Evolutionary conservation across 495 filamentous ascomycete genomes (phyloP), one percentile per base, ranked within the genome.

Genomic region (Podospora didyma): DNA sequence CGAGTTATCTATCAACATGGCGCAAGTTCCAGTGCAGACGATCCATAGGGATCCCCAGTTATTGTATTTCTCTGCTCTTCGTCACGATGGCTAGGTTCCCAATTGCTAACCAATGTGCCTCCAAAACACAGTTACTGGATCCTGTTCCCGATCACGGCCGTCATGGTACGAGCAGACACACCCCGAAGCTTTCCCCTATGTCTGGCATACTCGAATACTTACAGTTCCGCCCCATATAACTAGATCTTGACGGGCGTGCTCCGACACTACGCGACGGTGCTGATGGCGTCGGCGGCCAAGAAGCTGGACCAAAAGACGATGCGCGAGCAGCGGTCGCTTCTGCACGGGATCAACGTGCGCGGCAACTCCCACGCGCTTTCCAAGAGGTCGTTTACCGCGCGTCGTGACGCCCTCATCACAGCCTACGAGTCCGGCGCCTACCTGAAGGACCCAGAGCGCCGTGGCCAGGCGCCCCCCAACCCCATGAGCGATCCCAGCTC

Each of bases 21-120:
- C 89, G 58, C 88, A 92, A 78, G 80, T 89, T 61, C 80, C 88
- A 58, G 83, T 88, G 60, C 94, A 98, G 78, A 92, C 91, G 75
- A 97, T 98, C 86, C 89, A 94, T 78, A 77, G 94, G 82, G 94
- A 98, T 92, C 95, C 94, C 63, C 93, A 96, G 71, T 82, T 98
- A 58, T 96, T 97, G 94, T 97, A 51, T 47, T 20, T n/a, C 46
- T 24, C 12, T 11, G 26, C 34, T 1, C 0, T 37, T 1, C 17
- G 31, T 19, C 14, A 24, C 16, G 20, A 9, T 12, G 10, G 21
- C 10, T 31, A 7, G 2, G 12, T 4, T 14, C 17, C 22, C 47
- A 45, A 57, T 53, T 24, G 49, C 51, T 53, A 55, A 46, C 50
- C 54, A 22, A 34, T 16, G 39, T 1, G 9, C 5, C n/a, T 14